Base-by-base conservation (phyloP, 176 grass and related monocot species). In the Phoenix roebelenii region DNA sequence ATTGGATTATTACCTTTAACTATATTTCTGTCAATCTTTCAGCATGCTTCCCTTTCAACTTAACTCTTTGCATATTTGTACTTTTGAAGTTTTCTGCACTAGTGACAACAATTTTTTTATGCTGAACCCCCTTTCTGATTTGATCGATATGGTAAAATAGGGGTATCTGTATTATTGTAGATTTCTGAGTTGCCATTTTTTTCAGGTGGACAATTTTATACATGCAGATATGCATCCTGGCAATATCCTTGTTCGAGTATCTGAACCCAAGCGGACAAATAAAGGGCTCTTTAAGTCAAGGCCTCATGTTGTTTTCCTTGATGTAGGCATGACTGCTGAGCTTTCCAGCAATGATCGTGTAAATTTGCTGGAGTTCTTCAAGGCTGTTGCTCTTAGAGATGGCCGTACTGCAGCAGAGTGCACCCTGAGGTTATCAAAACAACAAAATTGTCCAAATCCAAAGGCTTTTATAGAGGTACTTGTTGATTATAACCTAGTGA, bases 171-270 rank as follows among this genome's bases (percentile, higher is more conserved):
- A 9, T 44, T 44, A 44, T 12, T 0, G 10, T 9, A 44, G 2
- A 9, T 44, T 44, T 44, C 35, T 44, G 35, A 44, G 14, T 44
- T 44, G 35, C 35, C 10, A 17, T 68, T 68, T 26, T 77, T 73
- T 80, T 55, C 77, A 98, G 94, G 94, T 98, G 67, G 94, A 98
- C 76, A 98, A 98, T 72, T 98, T 98, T 29, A 79, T 98, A 53
- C 88, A 98, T 83, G 94, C 94, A 18, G 94, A 98, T 77, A 93
- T 98, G 94, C 94, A 98, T 53, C 94, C 94, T 73, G 94, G 94
- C 72, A 98, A 98, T 72, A 98, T 98, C 74, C 72, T 98, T 54
- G 94, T 98, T 49, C 88, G 94, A 51, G 78, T 95, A 58, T 79
- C 49, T 56, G 66, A 80, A 55, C 68, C 88, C 6, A 78, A 85